A percentile compares a stretch with the other conserved stretches of the same genome.
Evolutionary conservation across 2,329 filamentous ascomycete species (phyloP).

Genomic region (Davidsoniella australis): DNA sequence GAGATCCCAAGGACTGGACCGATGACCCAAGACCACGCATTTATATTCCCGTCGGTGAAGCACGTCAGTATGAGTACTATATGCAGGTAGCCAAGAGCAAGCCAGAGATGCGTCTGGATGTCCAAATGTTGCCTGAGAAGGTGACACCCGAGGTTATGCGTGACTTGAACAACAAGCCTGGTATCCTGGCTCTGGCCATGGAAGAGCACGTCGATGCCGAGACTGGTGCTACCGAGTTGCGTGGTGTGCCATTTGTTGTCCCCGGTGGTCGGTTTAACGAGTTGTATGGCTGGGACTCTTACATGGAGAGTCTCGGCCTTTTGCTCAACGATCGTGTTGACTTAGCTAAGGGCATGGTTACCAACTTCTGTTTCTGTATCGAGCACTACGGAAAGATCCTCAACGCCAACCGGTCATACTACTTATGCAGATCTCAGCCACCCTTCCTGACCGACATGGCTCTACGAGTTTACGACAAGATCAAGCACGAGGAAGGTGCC

Average conservation of each 20-base stretch:
- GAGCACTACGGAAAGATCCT: slow-evolving; percentile 96
- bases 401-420: slow-evolving; percentile 93
- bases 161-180: slow-evolving; percentile 73
- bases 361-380: slow-evolving; percentile 96
- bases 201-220: slow-evolving; percentile 51
- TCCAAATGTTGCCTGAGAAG: slow-evolving; percentile 57
- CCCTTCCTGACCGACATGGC: slow-evolving; percentile 97
- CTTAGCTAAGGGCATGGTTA: slow-evolving; percentile 83
- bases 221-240: slow-evolving; percentile 53
- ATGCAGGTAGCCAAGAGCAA: slow-evolving; percentile 57
- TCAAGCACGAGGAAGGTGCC: slow-evolving; percentile 68
- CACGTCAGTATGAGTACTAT: slow-evolving; percentile 84
- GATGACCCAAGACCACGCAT: slow-evolving; percentile 75
- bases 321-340: slow-evolving; percentile 72
- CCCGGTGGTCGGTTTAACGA: slow-evolving; percentile 97
- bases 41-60: slow-evolving; percentile 71
- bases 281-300: slow-evolving; percentile 96
- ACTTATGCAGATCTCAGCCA: slow-evolving; percentile 82
- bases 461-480: slow-evolving; percentile 79
- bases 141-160: slow-evolving; percentile 70
- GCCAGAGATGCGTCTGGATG: slow-evolving; percentile 76
- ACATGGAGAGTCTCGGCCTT: slow-evolving; percentile 89
- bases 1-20: slow-evolving; percentile 92
- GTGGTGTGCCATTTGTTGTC: slow-evolving; percentile 86
- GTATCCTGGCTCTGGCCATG: slow-evolving; percentile 79